Evolutionary conservation across 352 stramenopile genomes (phyloP).

Genomic region (Phytophthora brassicae): DNA sequence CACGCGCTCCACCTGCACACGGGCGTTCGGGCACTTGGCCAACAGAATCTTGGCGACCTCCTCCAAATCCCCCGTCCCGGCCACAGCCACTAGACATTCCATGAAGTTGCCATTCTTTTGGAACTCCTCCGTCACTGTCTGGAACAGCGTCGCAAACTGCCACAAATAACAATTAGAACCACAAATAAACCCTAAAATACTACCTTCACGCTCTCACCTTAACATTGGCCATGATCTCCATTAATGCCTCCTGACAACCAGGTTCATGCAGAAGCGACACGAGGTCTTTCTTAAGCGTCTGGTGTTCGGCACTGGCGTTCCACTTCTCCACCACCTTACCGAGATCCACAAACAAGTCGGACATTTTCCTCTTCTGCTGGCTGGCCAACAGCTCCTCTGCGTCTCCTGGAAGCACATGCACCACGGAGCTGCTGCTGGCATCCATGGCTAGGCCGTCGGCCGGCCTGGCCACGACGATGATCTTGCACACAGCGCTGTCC

Average conservation of each 20-base stretch:
- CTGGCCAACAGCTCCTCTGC: constrained; percentile 49
- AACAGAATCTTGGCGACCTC: constrained; percentile 76
- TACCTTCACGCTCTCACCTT: constrained; percentile 27
- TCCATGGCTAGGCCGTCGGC: constrained; percentile 18
- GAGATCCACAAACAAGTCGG: constrained; percentile 75
- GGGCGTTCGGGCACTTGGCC: constrained; percentile 70
- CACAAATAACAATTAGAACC: constrained; percentile 2
- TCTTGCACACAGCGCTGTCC: constrained; percentile 60
- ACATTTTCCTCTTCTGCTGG: constrained; percentile 67
- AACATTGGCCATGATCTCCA: constrained; percentile 71
- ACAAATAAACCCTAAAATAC: background rate
- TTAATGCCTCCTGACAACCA: constrained; percentile 67
- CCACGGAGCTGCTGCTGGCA: constrained; percentile 26
- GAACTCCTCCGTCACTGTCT: constrained; percentile 65
- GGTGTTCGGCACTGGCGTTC: constrained; percentile 53
- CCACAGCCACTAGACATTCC: constrained; percentile 53
- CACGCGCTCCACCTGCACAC: constrained; percentile 73
- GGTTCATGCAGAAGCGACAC: constrained; percentile 74
- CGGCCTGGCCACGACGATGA: constrained; percentile 55
- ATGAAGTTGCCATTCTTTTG: constrained; percentile 57
- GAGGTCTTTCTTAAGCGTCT: constrained; percentile 70
- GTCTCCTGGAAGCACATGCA: constrained; percentile 29
- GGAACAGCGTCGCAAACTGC: constrained; percentile 61
- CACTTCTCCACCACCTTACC: constrained; percentile 77
- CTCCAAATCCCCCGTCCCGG: constrained; percentile 54